phyloP scores from a whole-genome alignment of 202 grass and related monocot genomes.

The Panicum hallii region DNA sequence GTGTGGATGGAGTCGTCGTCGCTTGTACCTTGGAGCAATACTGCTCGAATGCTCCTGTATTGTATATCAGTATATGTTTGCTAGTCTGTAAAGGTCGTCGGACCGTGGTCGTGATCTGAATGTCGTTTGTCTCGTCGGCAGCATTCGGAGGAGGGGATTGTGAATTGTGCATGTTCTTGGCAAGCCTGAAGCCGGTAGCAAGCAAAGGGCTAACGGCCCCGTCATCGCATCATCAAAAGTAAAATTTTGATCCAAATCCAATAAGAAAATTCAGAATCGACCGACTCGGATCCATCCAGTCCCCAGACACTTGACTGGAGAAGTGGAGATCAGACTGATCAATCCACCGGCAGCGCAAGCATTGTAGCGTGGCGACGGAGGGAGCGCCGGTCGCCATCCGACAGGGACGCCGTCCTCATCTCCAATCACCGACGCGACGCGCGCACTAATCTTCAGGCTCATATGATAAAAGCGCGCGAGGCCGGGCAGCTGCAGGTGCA shows the following conservation, averaged over 20 bases:
- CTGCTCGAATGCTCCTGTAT: background rate
- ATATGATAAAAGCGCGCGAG: background rate
- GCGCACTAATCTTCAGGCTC: background rate
- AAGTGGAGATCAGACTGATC: background rate
- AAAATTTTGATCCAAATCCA: background rate
- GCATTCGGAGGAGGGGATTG: background rate
- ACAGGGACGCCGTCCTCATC: conserved; percentile 5
- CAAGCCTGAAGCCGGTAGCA: too few species aligned
- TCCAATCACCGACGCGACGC: background rate
- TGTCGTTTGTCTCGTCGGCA: background rate
- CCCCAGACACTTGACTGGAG: background rate
- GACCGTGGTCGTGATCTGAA: background rate
- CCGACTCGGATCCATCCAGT: background rate
- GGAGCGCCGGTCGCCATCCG: conserved; percentile 22
- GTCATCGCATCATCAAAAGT: too few species aligned
- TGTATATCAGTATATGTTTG: too few species aligned
- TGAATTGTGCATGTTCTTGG: too few species aligned
- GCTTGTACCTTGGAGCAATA: background rate
- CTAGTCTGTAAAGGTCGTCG: conserved; percentile 5
- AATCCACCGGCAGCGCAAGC: conserved; percentile 24
- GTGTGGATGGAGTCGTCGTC: background rate
- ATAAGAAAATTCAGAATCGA: too few species aligned
- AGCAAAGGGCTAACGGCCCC: too few species aligned
- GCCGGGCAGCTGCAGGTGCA: background rate
- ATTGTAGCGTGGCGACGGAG: conserved; percentile 3